These are phyloP conservation scores for Phyllosticta citribraziliensis DNA, from an alignment of 2,329 filamentous ascomycete genomes.

Conservation along the genomic window DNA sequence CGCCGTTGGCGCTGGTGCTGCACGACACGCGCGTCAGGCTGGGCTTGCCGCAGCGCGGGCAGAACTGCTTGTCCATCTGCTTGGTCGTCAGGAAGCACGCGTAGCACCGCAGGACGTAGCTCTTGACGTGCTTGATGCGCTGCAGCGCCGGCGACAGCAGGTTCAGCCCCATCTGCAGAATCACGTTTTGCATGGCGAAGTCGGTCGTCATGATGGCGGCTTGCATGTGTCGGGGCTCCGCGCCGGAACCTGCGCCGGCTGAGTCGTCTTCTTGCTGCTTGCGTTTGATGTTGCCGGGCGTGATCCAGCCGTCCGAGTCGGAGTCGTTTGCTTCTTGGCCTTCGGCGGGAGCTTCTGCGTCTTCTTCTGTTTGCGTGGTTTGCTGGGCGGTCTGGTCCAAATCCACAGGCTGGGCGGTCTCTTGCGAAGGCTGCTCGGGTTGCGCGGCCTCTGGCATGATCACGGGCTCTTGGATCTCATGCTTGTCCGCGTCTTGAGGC, in stretches of 20 bases:
- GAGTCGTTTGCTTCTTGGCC: conserved; percentile 16
- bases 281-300: conserved; percentile 80
- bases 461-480: not conserved
- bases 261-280: conserved; percentile 60
- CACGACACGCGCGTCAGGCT: conserved; percentile 79
- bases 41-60: conserved; percentile 77
- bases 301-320: conserved; percentile 79
- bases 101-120: conserved; percentile 86
- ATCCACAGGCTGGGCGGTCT: not conserved
- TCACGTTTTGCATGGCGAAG: conserved; percentile 96
- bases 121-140: conserved; percentile 75
- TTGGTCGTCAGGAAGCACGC: conserved; percentile 65
- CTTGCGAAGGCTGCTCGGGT: not conserved
- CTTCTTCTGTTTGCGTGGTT: not conserved
- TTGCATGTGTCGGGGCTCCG: conserved; percentile 59
- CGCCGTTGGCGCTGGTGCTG: conserved; percentile 69
- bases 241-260: conserved; percentile 30
- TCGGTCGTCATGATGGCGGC: conserved; percentile 90
- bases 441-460: not conserved
- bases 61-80: conserved; percentile 85
- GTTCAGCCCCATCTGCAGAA: conserved; percentile 88
- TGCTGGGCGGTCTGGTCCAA: not conserved
- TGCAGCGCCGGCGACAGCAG: conserved; percentile 70
- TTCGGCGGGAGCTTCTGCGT: not conserved
- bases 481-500: not conserved